These are phyloP conservation scores for Diaporthe nobilis DNA, from an alignment of 2,329 filamentous ascomycete species.

Conservation along the genomic window DNA sequence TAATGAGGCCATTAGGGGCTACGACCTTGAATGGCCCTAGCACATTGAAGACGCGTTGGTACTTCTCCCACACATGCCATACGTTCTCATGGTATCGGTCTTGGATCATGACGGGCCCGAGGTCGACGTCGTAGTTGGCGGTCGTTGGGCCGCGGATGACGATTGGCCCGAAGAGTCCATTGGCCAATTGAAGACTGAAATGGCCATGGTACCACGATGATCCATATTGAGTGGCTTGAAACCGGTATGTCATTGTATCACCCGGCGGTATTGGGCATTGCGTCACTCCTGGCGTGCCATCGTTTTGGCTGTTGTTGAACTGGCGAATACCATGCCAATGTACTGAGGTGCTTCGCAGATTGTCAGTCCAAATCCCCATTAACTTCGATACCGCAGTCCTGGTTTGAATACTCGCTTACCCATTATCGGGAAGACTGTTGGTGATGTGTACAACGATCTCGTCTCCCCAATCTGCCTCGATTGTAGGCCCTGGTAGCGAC, in stretches of 20 bases:
- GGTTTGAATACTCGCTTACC: constrained; percentile 46
- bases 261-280: constrained; percentile 52
- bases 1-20: constrained; percentile 34
- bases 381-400: too few species aligned
- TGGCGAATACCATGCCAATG: constrained; percentile 80
- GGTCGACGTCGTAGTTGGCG: constrained; percentile 73
- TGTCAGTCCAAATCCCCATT: not conserved
- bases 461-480: constrained; percentile 74
- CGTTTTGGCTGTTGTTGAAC: constrained; percentile 69
- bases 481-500: constrained; percentile 69
- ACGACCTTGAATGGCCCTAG: constrained; percentile 12
- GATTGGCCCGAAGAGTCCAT: constrained; percentile 73
- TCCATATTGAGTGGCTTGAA: constrained; percentile 66
- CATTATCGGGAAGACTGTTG: constrained; percentile 69
- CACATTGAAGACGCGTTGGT: constrained; percentile 20
- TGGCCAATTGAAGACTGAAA: constrained; percentile 64
- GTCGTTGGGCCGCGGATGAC: constrained; percentile 73
- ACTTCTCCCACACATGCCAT: constrained; percentile 14
- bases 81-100: constrained; percentile 68
- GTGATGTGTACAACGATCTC: constrained; percentile 72
- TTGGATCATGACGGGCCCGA: constrained; percentile 70
- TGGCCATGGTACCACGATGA: constrained; percentile 56
- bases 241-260: constrained; percentile 62
- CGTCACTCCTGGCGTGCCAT: constrained; percentile 69
- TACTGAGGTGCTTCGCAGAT: constrained; percentile 56